These are phyloP conservation scores for Penicillium digitatum DNA, from an alignment of 2,329 filamentous ascomycete species.

Conservation along the genomic window DNA sequence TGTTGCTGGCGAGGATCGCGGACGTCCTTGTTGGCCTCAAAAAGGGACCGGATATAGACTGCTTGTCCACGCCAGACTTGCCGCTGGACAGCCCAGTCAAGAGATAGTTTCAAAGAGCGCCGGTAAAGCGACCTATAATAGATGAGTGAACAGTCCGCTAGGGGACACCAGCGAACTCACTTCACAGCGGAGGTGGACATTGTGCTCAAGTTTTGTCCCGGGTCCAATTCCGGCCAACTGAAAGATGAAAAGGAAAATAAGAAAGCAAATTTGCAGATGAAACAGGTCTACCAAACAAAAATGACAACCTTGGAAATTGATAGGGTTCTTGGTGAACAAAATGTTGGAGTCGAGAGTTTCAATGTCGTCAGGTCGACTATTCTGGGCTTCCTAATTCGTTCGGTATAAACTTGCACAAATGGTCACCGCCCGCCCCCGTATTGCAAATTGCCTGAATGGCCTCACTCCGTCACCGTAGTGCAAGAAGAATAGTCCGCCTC, in stretches of 20 bases:
- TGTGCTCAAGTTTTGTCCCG: slow-evolving; percentile 10
- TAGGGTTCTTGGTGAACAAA: slow-evolving; percentile 11
- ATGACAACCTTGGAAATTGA: not conserved
- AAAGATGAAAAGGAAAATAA: not conserved
- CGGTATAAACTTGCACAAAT: slow-evolving; percentile 20
- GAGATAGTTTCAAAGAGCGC: slow-evolving; percentile 83
- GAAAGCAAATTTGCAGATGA: not conserved
- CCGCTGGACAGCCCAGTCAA: slow-evolving; percentile 93
- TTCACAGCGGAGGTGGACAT: slow-evolving; percentile 37
- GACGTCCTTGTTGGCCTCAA: slow-evolving; percentile 86
- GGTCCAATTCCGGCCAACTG: slow-evolving; percentile 6
- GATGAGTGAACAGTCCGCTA: slow-evolving; percentile 26
- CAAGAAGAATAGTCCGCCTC: slow-evolving; percentile 6
- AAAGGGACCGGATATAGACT: slow-evolving; percentile 88
- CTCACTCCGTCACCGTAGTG: slow-evolving; percentile 14
- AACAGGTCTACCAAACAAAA: not conserved
- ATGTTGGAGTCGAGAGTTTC: not conserved
- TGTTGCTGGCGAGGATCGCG: slow-evolving; percentile 80
- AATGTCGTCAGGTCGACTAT: slow-evolving; percentile 22
- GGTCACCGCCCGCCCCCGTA: slow-evolving; percentile 20
- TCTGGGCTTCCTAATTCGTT: slow-evolving; percentile 25
- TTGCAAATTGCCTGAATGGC: slow-evolving; percentile 24
- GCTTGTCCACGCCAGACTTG: slow-evolving; percentile 94
- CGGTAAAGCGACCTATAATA: slow-evolving; percentile 69
- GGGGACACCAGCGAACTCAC: slow-evolving; percentile 28